Evolutionary conservation across 257 asterid genomes (phyloP).

Genomic region (Solanum gracilifrons): DNA sequence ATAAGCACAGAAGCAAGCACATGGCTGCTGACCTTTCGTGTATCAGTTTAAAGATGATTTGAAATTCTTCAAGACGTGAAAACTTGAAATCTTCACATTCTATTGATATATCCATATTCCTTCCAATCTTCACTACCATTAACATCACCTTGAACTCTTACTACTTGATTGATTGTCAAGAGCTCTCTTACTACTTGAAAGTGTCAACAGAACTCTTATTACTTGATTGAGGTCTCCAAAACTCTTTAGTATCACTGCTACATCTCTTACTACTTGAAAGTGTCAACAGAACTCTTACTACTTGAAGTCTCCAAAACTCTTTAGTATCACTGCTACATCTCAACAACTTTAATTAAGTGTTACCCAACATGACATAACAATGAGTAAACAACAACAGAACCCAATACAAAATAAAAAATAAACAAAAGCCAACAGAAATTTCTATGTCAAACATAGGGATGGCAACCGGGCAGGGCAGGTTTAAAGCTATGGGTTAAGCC

Average conservation of each 20-base stretch:
- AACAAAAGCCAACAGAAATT: neutral
- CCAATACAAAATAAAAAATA: slow-evolving; percentile 11
- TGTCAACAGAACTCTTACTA: slow-evolving; percentile 47
- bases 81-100: slow-evolving; percentile 63
- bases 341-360: slow-evolving; percentile 20
- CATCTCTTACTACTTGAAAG: slow-evolving; percentile 45
- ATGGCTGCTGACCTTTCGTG: slow-evolving; percentile 60
- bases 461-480: neutral
- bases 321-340: slow-evolving; percentile 32
- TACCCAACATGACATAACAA: slow-evolving; percentile 15
- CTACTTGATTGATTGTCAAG: slow-evolving; percentile 51
- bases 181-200: slow-evolving; percentile 47
- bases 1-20: slow-evolving; percentile 74
- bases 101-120: slow-evolving; percentile 66
- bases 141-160: slow-evolving; percentile 87
- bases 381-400: slow-evolving; percentile 20
- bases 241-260: slow-evolving; percentile 32
- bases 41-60: slow-evolving; percentile 34
- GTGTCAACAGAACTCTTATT: slow-evolving; percentile 45
- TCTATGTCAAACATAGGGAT: neutral
- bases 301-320: slow-evolving; percentile 34
- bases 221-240: slow-evolving; percentile 31
- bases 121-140: slow-evolving; percentile 78
- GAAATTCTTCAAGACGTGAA: slow-evolving; percentile 47
- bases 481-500: neutral